Evolutionary conservation across 208 protist genomes (phyloP), one percentile per base, ranked within the genome.

Genomic region (Willaertia magna): DNA sequence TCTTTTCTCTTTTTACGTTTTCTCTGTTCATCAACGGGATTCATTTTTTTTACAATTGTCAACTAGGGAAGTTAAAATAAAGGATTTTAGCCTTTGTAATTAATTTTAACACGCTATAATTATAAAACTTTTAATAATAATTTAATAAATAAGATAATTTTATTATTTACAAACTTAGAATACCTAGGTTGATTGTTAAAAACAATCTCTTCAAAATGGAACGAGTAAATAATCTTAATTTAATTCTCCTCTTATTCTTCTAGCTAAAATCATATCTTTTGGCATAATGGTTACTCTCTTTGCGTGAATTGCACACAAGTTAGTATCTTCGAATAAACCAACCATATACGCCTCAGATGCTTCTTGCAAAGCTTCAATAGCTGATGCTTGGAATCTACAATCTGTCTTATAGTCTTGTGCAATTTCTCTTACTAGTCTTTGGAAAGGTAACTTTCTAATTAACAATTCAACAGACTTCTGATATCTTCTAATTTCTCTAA

Each of bases 401-500:
- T 94, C 94, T 74, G 88, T 86, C 89, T 93, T 92, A 88, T 91
- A 89, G 51, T 90, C 89, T 87, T 92, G 90, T 44, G 90, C 91
- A 75, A 96, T 92, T 90, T 96, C 93, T 84, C 92, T 88, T 39
- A 96, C 93, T 44, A 96, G 90, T 87, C 94, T 90, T 90, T 95
- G 93, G 92, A 96, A 96, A 49, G 93, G 91, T 4, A 92, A 87
- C 88, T 94, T 94, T 85, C 94, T 89, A 79, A 96, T 94, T 76
- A 96, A 92, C 84, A 96, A 92, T 86, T 95, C 93, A 43, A 93
- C 95, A 84, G 87, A 90, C 88, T 93, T 93, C 90, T 94, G 93
- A 91, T 92, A 94, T 76, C 87, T 89, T 85, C 95, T 91, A 92
- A 99, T 99, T 93, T 99, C 98, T 89, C 97, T 93, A 79, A 99